Conservation (phyloP, 805 yeast genomes). For the Cyberlindnera xylosilytica region DNA sequence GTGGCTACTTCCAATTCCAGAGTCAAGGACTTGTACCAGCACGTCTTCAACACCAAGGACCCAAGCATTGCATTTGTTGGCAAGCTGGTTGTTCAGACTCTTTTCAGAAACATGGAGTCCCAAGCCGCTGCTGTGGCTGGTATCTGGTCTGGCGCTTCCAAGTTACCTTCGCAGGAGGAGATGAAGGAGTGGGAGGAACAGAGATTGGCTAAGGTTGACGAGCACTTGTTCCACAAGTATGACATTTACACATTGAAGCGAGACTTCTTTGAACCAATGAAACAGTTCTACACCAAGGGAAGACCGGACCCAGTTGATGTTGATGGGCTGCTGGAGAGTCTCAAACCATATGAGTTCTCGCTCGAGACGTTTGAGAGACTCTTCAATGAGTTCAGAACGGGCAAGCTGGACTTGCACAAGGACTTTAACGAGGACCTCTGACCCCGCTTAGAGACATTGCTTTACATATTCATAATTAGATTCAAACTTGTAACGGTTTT, state of each 20-base stretch:
- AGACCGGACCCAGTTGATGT: constrained; percentile 33
- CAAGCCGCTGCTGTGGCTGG: constrained; percentile 56
- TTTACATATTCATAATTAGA: no score
- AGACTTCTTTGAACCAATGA: constrained; percentile 30
- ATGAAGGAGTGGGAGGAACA: constrained; percentile 36
- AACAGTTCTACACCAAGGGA: constrained; percentile 27
- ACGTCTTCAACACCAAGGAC: constrained; percentile 43
- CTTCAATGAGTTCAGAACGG: constrained; percentile 21
- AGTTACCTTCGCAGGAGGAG: constrained; percentile 38
- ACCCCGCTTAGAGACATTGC: no score
- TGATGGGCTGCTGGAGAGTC: constrained; percentile 18
- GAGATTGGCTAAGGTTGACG: constrained; percentile 24
- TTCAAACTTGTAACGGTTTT: no score
- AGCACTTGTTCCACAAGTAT: constrained; percentile 35
- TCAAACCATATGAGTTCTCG: constrained; percentile 15
- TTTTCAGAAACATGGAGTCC: constrained; percentile 49
- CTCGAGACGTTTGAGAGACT: constrained; percentile 20
- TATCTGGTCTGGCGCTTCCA: constrained; percentile 44
- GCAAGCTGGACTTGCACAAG: constrained; percentile 12
- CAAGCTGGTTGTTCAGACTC: constrained; percentile 36
- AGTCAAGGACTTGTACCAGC: constrained; percentile 41
- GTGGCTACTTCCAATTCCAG: constrained; percentile 30
- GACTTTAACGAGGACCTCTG: constrained; percentile 10
- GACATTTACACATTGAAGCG: constrained; percentile 27
- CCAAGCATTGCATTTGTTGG: constrained; percentile 47